phyloP scores from a whole-genome alignment of 441 rosid species.

The Pelargonium cotyledonis region DNA sequence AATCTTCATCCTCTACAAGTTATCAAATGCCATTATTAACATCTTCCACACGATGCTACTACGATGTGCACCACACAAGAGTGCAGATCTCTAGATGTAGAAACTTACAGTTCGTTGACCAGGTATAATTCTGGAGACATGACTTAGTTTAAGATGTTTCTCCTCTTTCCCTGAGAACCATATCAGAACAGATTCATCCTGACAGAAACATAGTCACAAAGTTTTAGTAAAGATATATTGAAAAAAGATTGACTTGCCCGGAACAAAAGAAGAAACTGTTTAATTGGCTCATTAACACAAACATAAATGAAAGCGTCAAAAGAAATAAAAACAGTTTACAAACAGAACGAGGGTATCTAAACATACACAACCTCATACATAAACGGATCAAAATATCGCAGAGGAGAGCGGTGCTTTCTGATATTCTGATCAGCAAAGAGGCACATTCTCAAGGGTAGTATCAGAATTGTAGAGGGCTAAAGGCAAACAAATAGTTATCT shows the following conservation, averaged over 20 bases:
- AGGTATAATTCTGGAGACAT: conserved; percentile 80
- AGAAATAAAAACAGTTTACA: not conserved
- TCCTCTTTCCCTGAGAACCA: conserved; percentile 97
- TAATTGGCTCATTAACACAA: not conserved
- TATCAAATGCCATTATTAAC: not conserved
- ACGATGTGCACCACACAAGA: conserved; percentile 1
- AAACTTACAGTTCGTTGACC: conserved; percentile 96
- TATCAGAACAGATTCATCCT: conserved; percentile 93
- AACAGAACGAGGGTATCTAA: not conserved
- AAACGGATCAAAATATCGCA: too few relatives aligned
- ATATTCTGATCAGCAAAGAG: too few relatives aligned
- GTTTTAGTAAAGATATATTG: conserved; percentile 8
- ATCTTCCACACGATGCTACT: not conserved
- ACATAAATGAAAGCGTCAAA: not conserved
- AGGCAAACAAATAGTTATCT: too few relatives aligned
- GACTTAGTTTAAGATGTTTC: conserved; percentile 85
- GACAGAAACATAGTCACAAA: conserved; percentile 29
- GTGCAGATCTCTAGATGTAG: conserved; percentile 2
- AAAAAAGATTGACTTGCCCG: conserved; percentile 15
- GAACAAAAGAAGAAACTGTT: conserved; percentile 5
- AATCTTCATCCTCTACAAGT: not conserved
- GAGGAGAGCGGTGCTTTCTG: too few relatives aligned
- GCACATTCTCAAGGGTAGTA: too few relatives aligned
- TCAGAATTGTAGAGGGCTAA: too few relatives aligned
- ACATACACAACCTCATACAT: too few relatives aligned